Base-by-base conservation (phyloP, 1,139 yeast species). In the Geotrichum europaeum region DNA sequence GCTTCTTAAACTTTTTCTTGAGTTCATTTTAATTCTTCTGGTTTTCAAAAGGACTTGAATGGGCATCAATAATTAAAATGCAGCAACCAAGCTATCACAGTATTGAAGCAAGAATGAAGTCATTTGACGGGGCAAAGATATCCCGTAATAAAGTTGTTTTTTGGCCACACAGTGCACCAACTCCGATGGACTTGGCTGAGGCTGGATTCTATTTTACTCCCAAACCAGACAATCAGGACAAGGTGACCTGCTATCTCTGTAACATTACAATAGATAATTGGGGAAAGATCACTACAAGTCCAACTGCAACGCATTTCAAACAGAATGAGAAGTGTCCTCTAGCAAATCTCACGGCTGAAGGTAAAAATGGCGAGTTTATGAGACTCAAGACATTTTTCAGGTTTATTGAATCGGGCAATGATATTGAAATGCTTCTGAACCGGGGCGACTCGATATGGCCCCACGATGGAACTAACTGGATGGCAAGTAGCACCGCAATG, bases 161-260 rank as follows among this genome's bases (percentile, higher is more conserved):
- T 10, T 74, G 75, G 76, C 75, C 75, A 7, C 75, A 70, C 55
- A 64, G 58, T 12, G 53, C 57, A 15, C 76, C 76, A 4, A 60
- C 67, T 2, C 63, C 70, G 6, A 65, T 63, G 18, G 63, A 68
- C 24, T 73, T 86, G 77, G 89, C 90, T 0, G 79, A 78, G 50
- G 78, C 83, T 30, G 96, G 96, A 0, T 89, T 89, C 72, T 84
- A 79, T 68, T 88, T 79, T 72, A 57, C 62, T 15, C 64, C 64
- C 10, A 30, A 56, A 3, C 96, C 96, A 1, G 58, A 66, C 6
- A 58, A 66, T 10, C 66, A 63, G 3, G 79, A 86, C 67, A 81
- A 86, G 62, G 84, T 85, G 7, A 77, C 84, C 1, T 90, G 97
- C 70, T 80, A 79, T 56, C 77, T 80, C 68, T 90, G 97, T 70